These are phyloP conservation scores for Moniliella sp. DNA, from an alignment of 1,284 basidiomycete genomes.

Conservation along the genomic window DNA sequence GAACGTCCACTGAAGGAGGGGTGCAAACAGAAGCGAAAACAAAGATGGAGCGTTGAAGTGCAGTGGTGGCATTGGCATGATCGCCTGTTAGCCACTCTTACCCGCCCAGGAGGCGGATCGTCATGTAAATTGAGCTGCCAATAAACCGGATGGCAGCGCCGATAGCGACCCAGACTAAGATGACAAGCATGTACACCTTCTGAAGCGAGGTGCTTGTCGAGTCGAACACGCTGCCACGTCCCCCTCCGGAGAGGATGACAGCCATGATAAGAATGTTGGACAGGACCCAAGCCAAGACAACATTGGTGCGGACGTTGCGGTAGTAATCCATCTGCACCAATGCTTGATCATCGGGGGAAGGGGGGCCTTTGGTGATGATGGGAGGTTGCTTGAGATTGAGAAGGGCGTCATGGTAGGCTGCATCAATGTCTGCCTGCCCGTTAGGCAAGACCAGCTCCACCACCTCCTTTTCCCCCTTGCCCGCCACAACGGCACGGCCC, in stretches of 20 bases:
- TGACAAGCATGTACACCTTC: slow-evolving; percentile 26
- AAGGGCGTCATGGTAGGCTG: slow-evolving; percentile 68
- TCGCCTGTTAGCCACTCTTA: too few relatives aligned
- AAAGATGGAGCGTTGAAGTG: too few relatives aligned
- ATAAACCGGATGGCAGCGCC: slow-evolving; percentile 25
- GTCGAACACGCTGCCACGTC: slow-evolving; percentile 11
- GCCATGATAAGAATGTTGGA: slow-evolving; percentile 24
- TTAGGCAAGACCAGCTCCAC: slow-evolving; percentile 72
- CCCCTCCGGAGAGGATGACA: slow-evolving; percentile 19
- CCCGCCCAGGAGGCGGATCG: slow-evolving; percentile 13
- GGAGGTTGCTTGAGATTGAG: slow-evolving; percentile 53
- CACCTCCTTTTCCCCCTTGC: slow-evolving; percentile 28
- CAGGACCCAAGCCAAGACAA: too few relatives aligned
- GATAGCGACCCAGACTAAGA: slow-evolving; percentile 24
- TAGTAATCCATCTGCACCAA: slow-evolving; percentile 33
- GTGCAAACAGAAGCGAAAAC: too few relatives aligned
- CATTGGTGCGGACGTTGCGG: slow-evolving; percentile 63
- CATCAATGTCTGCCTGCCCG: slow-evolving; percentile 65
- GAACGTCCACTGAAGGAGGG: too few relatives aligned
- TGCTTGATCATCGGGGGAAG: slow-evolving; percentile 22
- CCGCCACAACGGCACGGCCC: slow-evolving; percentile 23
- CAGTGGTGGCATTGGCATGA: too few relatives aligned
- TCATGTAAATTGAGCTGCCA: slow-evolving; percentile 17
- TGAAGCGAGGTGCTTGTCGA: slow-evolving; percentile 11
- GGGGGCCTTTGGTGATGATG: slow-evolving; percentile 32